Conservation (phyloP, 257 asterid genomes). For the Ophiorrhiza pumila region DNA sequence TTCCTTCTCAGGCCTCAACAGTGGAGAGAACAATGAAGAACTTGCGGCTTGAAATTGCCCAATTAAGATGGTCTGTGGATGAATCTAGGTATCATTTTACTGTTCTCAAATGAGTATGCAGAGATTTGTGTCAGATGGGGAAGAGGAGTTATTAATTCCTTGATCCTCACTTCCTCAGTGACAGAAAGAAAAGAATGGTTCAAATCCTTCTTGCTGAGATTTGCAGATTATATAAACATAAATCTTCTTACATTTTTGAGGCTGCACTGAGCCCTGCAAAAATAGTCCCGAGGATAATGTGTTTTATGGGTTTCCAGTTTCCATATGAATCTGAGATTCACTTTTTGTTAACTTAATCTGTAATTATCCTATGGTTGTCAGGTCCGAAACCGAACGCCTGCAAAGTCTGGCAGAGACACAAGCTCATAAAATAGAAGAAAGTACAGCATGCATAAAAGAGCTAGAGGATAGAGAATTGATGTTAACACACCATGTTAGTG, state of each 20-base stretch:
- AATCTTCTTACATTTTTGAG: neutral
- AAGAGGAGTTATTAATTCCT: neutral
- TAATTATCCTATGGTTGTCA: constrained; percentile 8
- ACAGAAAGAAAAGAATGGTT: too few relatives aligned
- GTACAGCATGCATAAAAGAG: constrained; percentile 4
- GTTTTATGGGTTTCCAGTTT: neutral
- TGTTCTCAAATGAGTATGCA: neutral
- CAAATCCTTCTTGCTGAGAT: neutral
- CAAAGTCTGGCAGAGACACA: constrained; percentile 14
- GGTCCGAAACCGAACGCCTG: constrained; percentile 24
- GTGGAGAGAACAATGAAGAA: constrained; percentile 34
- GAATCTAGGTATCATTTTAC: constrained; percentile 28
- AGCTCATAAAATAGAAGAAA: constrained; percentile 20
- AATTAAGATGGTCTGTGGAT: constrained; percentile 28
- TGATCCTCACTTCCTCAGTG: too few relatives aligned
- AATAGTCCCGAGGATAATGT: neutral
- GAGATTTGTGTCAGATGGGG: neutral
- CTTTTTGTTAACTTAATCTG: neutral
- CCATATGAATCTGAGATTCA: neutral
- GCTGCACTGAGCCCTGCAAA: neutral
- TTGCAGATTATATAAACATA: neutral
- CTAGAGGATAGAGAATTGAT: constrained; percentile 24
- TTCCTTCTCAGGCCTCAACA: constrained; percentile 28
- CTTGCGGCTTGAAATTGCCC: constrained; percentile 28
- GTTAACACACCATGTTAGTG: constrained; percentile 23